phyloP scores from a whole-genome alignment of 768 basidiomycete genomes.

The Neoboletus magnificus region DNA sequence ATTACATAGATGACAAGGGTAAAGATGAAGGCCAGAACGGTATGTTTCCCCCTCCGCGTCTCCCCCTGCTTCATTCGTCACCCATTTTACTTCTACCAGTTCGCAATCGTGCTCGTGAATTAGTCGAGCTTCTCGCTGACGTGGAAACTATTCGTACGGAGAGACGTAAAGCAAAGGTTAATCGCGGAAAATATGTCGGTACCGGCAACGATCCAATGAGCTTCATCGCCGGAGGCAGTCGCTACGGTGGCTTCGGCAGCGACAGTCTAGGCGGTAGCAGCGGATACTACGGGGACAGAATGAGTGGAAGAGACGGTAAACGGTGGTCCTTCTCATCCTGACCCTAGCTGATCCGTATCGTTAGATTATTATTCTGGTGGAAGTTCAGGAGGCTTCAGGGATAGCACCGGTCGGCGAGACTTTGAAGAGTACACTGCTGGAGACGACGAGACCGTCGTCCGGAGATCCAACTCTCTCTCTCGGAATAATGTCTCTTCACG shows the following conservation, averaged over 20 bases:
- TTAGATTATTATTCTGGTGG: conserved; percentile 40
- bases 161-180: conserved; percentile 87
- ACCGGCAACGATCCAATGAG: conserved; percentile 78
- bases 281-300: conserved; percentile 43
- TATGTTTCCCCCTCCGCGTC: conserved; percentile 31
- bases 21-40: conserved; percentile 99
- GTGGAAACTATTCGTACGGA: conserved; percentile 88
- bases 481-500: conserved; percentile 29
- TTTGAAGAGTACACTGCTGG: conserved; percentile 98
- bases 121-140: conserved; percentile 88
- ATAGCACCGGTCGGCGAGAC: conserved; percentile 49
- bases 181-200: conserved; percentile 87
- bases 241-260: conserved; percentile 71
- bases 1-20: conserved; percentile 97
- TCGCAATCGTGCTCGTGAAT: conserved; percentile 88
- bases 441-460: conserved; percentile 66
- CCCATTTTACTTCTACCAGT: conserved; percentile 48
- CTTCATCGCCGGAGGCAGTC: conserved; percentile 53
- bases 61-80: not conserved
- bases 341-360: conserved; percentile 7
- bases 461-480: conserved; percentile 39
- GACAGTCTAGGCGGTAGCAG: conserved; percentile 41
- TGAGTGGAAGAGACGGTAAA: conserved; percentile 41
- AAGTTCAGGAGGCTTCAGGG: conserved; percentile 58
- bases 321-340: conserved; percentile 5